Base-by-base conservation (phyloP, 164 flowering plant species). In the Cinnamomum chago region DNA sequence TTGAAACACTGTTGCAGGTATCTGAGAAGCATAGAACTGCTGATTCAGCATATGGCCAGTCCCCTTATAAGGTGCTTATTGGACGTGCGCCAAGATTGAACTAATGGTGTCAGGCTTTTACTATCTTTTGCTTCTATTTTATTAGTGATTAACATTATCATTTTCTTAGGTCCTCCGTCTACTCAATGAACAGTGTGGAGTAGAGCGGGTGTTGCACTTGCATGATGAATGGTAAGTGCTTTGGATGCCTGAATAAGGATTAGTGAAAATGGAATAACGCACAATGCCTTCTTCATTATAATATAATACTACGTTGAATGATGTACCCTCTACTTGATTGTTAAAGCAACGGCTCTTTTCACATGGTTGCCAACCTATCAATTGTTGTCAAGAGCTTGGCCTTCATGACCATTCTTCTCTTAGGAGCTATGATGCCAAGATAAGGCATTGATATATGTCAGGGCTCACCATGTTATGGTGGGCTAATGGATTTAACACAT, bases 201-300 rank as follows among this genome's bases (percentile, higher is more conserved):
- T 84, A 79, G 99, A 93, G 81, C 79, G 84, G 15, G 79, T 83
- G 73, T 84, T 90, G 78, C 84, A 83, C 77, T 82, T 95, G 78
- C 80, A 85, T 85, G 97, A 92, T 83, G 97, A 91, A 67, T 95
- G 99, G 99, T 91, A 81, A 76, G 85, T 74, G 50, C 55, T 25
- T 71, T 20, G 65, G 62, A 15, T 77, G 27, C 50, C 60, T 55
- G 60, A 55, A 55, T 18, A 55, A 9, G 11, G 47, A 55, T 12
- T 55, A 0, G 20, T 55, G 60, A 55, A 55, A 20, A 55, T 12
- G 13, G n/a, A 55, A 55, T 55, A 9, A 40, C 10, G 47, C 47
- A 40, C 10, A 9, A 40, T 40, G 11, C 47, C 47, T 40, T 40
- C 7, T 40, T 40, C 11, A 9, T 40, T 40, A 40, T 40, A 20